Evolutionary conservation across 2,329 filamentous ascomycete species (phyloP), one percentile per base, ranked within the genome.

Genomic region (Arachnomyces sp.): DNA sequence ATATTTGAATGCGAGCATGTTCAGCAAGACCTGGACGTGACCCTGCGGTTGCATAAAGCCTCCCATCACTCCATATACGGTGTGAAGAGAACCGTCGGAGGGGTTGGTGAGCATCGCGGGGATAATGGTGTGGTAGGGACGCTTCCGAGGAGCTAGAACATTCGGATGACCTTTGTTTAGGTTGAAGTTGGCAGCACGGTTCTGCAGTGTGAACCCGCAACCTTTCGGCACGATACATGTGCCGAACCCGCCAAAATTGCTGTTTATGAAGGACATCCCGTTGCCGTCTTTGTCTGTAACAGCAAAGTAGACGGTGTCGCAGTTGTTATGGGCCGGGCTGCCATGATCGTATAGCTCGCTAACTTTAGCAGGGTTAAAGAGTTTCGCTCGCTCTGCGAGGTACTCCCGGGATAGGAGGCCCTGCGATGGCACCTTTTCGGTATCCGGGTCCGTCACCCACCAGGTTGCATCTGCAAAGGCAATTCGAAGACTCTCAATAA

Each of bases 31-130:
- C 63, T 96, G 92, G 0, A 96, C 82, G 45, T 96, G 92, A 15
- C 90, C 92, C 63, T 96, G 92, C 0, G 92, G 92, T 66, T 98
- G 92, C 85, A 96, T 96, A 65, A 93, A 96, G 2, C 88, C 90
- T 38, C 92, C 92, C 92, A 96, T 96, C 44, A 96, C 90, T 39
- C 92, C 92, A 54, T 90, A 95, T 0, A 94, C 84, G 3, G 79
- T 84, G 61, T 95, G 86, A 42, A 96, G 66, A 36, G 76, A 81
- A 17, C 78, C 77, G 52, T 93, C 87, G 3, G 68, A 66, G 13
- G 77, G 60, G 51, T 92, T 87, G 0, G 92, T 96, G 13, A 90
- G 79, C 61, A 96, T 75, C 0, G 85, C 90, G 0, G 92, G 90
- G 53, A 98, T 98, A 61, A 98, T 96, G 39, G 92, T 98, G 63